Conservation (phyloP, 1,284 basidiomycete genomes). For the Pyrrhoderma noxium region DNA sequence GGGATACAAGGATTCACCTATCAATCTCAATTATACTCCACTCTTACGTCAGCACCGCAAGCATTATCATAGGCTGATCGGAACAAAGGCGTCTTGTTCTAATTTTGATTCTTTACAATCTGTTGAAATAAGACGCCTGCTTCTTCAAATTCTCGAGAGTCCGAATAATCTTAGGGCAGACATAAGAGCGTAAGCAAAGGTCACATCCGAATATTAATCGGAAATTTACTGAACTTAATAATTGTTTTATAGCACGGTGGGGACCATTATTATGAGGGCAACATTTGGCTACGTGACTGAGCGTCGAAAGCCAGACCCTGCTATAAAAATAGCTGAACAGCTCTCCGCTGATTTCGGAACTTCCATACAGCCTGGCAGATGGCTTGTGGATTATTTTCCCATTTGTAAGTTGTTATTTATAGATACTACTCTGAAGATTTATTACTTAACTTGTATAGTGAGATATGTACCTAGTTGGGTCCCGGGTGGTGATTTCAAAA, state of each 20-base stretch:
- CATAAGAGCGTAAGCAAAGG: constrained; percentile 6
- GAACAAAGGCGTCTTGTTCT: background rate
- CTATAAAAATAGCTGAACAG: constrained; percentile 22
- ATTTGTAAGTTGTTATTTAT: constrained; percentile 21
- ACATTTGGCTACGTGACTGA: constrained; percentile 28
- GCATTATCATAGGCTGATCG: constrained; percentile 3
- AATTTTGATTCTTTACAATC: constrained; percentile 10
- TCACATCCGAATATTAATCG: too few species aligned
- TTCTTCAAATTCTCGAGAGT: constrained; percentile 9
- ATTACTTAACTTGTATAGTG: too few species aligned
- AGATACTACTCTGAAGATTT: too few species aligned
- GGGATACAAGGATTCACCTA: background rate
- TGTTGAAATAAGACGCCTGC: constrained; percentile 11
- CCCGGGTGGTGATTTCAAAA: constrained; percentile 24
- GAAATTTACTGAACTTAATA: too few species aligned
- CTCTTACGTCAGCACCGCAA: constrained; percentile 9
- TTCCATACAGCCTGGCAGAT: constrained; percentile 23
- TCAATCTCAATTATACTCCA: background rate
- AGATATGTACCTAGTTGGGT: constrained; percentile 18
- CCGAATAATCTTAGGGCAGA: constrained; percentile 2
- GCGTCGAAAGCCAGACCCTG: constrained; percentile 22
- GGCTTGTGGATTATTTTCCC: constrained; percentile 30
- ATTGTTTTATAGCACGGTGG: constrained; percentile 25
- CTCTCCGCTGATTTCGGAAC: constrained; percentile 20
- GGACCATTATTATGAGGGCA: constrained; percentile 27